Conservation (phyloP, 1,284 basidiomycete species). For the Apiotrichum montevideense region DNA sequence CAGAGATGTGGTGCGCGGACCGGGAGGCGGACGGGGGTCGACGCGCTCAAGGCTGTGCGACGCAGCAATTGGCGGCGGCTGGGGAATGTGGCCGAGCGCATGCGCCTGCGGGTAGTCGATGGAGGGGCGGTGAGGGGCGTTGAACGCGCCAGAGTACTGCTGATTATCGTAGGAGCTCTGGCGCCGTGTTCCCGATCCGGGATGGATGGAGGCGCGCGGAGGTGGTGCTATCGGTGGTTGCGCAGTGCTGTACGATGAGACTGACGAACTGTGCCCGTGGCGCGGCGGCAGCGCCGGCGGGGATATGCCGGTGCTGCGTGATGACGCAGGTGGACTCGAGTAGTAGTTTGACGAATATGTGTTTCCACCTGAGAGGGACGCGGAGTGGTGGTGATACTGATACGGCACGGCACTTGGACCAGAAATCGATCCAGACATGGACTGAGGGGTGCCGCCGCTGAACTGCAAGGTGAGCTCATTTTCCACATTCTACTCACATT, state of each 20-base stretch:
- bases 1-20: constrained; percentile 15
- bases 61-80: constrained; percentile 69
- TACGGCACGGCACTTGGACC: background rate
- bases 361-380: background rate
- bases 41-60: constrained; percentile 61
- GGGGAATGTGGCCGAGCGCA: constrained; percentile 54
- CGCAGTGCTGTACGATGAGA: constrained; percentile 21
- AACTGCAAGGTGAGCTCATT: constrained; percentile 19
- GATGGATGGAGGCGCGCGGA: constrained; percentile 65
- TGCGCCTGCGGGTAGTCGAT: constrained; percentile 76
- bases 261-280: constrained; percentile 8
- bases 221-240: constrained; percentile 53
- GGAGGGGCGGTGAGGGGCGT: constrained; percentile 23
- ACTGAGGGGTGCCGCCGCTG: constrained; percentile 31
- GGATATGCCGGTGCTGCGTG: constrained; percentile 1
- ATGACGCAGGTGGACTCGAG: background rate
- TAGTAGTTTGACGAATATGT: background rate
- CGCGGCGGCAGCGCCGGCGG: background rate
- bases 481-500: constrained; percentile 24
- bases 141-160: constrained; percentile 53
- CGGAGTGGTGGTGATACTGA: background rate
- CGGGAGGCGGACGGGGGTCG: constrained; percentile 54
- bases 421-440: constrained; percentile 34
- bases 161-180: constrained; percentile 65
- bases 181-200: constrained; percentile 59